Evolutionary conservation across 2,329 filamentous ascomycete species (phyloP).

Genomic region (Thelonectria blattea): DNA sequence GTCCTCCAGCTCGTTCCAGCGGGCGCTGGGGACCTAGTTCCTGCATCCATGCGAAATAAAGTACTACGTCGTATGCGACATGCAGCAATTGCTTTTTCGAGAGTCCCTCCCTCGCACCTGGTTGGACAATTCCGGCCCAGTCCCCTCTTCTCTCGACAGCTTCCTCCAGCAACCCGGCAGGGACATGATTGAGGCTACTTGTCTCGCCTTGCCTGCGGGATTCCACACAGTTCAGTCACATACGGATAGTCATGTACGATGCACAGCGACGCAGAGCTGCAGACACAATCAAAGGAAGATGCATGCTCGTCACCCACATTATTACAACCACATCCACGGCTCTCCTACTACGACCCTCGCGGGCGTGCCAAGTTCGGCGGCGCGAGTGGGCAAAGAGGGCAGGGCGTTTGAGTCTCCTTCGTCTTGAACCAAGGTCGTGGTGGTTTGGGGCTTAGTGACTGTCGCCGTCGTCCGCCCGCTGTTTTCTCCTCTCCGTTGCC

Average conservation of each 20-base stretch:
- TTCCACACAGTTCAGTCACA: slow-evolving; percentile 30
- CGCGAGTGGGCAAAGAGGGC: slow-evolving; percentile 1
- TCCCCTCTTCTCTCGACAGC: slow-evolving; percentile 35
- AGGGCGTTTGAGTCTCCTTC: slow-evolving; percentile 2
- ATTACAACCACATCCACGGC: slow-evolving; percentile 8
- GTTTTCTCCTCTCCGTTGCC: slow-evolving; percentile 19
- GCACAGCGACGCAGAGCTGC: slow-evolving; percentile 8
- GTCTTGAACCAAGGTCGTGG: slow-evolving; percentile 11
- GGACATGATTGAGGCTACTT: slow-evolving; percentile 28
- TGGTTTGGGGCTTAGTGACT: slow-evolving; percentile 13
- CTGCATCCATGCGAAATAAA: slow-evolving; percentile 33
- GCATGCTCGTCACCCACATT: slow-evolving; percentile 10
- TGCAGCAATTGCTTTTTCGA: slow-evolving; percentile 32
- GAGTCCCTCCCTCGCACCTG: slow-evolving; percentile 29
- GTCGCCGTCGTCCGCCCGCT: slow-evolving; percentile 12
- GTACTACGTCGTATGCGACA: slow-evolving; percentile 30
- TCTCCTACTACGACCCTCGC: slow-evolving; percentile 9
- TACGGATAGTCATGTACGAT: neutral
- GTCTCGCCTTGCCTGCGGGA: slow-evolving; percentile 24
- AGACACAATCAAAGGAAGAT: slow-evolving; percentile 12
- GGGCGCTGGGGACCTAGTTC: slow-evolving; percentile 31
- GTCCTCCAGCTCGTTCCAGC: slow-evolving; percentile 2
- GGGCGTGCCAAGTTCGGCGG: slow-evolving; percentile 15
- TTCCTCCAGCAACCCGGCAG: slow-evolving; percentile 29
- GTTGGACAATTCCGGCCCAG: slow-evolving; percentile 37